Base-by-base conservation (phyloP, 2,329 filamentous ascomycete species). In the Fusarium miscanthi region DNA sequence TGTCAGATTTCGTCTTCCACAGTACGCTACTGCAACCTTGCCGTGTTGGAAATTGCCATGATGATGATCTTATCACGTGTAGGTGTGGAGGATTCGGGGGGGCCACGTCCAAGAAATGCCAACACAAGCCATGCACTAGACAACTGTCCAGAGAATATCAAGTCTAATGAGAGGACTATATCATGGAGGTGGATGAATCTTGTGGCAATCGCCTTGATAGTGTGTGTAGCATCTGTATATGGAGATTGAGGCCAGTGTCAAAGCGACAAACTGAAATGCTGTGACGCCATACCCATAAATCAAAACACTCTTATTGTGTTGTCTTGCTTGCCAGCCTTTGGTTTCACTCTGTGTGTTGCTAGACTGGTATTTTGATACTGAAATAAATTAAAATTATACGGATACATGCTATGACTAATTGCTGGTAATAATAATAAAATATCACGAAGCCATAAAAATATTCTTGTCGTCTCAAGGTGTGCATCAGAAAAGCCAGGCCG, bases 41-140 rank as follows among this genome's bases (percentile, higher is more conserved):
- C 46, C 31, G 25, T 61, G 17, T 64, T 67, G 56, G 51, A 73
- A 76, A 76, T 76, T 76, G 58, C 58, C 69, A 42, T 69, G 69
- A 64, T 75, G 75, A 75, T 75, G 75, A 77, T 77, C 75, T 57
- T 63, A 69, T 77, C 75, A 77, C 74, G 73, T 77, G 74, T 69
- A 38, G 59, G 38, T 66, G 75, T 74, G 73, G 74, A 74, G 63
- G 62, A 63, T 53, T 52, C 23, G 63, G 59, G 74, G 74, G 73
- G 67, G 51, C 48, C 43, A 52, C 53, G 41, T 63, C 49, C 56
- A 70, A 59, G 60, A 57, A 59, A 63, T 60, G 65, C 49, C 59
- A 57, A 49, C 59, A 53, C 59, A 56, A 45, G 40, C 54, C 17
- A 56, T 52, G 40, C 45, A 61, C 43, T 58, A 63, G 52, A 59